phyloP scores from a whole-genome alignment of 306 rosid species.

The Neltuma alba region DNA sequence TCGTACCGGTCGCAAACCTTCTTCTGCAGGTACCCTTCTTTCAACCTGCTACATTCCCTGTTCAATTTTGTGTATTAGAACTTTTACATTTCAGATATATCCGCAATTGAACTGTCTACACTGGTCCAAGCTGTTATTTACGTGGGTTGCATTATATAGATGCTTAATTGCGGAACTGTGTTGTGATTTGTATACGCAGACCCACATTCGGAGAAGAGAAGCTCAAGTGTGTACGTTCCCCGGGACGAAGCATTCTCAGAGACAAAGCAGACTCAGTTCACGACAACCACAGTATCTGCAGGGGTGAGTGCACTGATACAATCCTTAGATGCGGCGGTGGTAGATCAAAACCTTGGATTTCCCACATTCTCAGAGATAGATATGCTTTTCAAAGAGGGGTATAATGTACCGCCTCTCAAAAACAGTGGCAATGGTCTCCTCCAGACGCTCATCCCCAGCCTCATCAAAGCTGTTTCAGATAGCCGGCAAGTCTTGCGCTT shows the following conservation, averaged over 20 bases:
- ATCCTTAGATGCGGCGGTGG: constrained; percentile 35
- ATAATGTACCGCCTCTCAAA: constrained; percentile 30
- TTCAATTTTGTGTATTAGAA: background rate
- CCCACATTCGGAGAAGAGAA: constrained; percentile 44
- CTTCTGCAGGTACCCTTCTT: constrained; percentile 42
- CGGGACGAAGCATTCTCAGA: constrained; percentile 59
- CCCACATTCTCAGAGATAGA: constrained; percentile 50
- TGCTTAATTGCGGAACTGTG: background rate
- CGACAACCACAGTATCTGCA: constrained; percentile 37
- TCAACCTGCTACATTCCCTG: too few species aligned
- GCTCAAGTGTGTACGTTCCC: constrained; percentile 50
- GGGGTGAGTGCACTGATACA: constrained; percentile 42
- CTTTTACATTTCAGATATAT: too few species aligned
- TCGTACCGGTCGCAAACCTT: constrained; percentile 58
- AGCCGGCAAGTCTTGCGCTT: constrained; percentile 41
- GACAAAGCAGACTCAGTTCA: constrained; percentile 47
- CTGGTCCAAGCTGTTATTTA: background rate
- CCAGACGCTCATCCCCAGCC: constrained; percentile 38
- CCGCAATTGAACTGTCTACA: background rate
- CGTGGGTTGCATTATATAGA: background rate
- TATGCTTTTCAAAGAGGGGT: constrained; percentile 50
- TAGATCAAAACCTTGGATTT: constrained; percentile 45
- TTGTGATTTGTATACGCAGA: constrained; percentile 36
- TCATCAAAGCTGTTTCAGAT: constrained; percentile 39
- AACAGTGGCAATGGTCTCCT: constrained; percentile 7